These are phyloP conservation scores for Aspergillus piperis DNA, from an alignment of 2,329 filamentous ascomycete species.

Conservation along the genomic window DNA sequence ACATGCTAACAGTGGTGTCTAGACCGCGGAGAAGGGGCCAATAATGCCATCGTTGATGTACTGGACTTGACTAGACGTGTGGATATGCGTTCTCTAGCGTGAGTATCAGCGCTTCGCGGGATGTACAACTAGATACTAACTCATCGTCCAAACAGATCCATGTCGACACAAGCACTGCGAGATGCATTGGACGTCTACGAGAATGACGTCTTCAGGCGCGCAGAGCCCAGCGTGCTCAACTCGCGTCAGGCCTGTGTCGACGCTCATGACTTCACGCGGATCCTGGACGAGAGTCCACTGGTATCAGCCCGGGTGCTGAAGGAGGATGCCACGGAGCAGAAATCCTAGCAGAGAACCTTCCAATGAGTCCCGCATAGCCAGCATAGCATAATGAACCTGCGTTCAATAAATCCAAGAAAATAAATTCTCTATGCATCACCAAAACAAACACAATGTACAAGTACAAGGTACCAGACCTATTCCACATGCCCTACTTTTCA, in stretches of 20 bases:
- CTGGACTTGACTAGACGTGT: constrained; percentile 45
- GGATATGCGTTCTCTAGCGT: constrained; percentile 17
- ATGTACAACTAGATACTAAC: neutral
- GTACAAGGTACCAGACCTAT: no score
- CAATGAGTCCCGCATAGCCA: neutral
- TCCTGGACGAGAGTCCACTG: constrained; percentile 42
- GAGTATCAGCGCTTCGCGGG: neutral
- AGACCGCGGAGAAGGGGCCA: constrained; percentile 61
- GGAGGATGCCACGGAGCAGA: neutral
- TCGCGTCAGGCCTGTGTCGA: constrained; percentile 58
- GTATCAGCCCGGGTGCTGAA: constrained; percentile 38
- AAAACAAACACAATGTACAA: no score
- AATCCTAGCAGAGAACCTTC: neutral
- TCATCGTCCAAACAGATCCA: neutral
- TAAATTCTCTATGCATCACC: no score
- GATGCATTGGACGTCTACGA: constrained; percentile 44
- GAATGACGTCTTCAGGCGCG: constrained; percentile 45
- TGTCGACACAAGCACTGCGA: constrained; percentile 1
- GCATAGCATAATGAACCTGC: neutral
- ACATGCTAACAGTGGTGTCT: neutral
- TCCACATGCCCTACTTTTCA: no score
- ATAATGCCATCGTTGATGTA: constrained; percentile 58
- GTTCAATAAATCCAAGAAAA: no score
- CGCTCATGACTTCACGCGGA: constrained; percentile 53
- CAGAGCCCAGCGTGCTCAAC: constrained; percentile 51